Conservation (phyloP, 768 basidiomycete genomes). For the Auriculariales sp. region DNA sequence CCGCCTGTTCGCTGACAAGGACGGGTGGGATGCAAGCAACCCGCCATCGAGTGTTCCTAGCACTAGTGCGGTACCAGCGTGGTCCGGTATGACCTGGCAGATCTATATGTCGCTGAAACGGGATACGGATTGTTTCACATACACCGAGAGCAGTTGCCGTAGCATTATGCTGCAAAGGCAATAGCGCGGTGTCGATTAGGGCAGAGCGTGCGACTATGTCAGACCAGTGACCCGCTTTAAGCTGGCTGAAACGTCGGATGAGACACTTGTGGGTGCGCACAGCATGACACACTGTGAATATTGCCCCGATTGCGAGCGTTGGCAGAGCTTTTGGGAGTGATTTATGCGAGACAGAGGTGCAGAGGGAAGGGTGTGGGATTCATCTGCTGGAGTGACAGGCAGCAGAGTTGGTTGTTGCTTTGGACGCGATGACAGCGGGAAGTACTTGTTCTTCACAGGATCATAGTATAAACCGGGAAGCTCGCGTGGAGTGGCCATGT, state of each 20-base stretch:
- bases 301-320: neutral
- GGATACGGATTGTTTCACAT: neutral
- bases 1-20: neutral
- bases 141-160: neutral
- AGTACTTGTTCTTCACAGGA: constrained; percentile 35
- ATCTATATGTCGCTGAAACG: neutral
- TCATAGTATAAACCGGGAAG: constrained; percentile 49
- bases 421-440: constrained; percentile 29
- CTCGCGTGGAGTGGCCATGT: constrained; percentile 16
- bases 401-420: neutral
- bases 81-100: neutral
- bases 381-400: neutral
- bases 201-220: neutral
- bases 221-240: neutral
- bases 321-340: neutral
- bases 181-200: neutral
- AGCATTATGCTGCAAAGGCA: neutral
- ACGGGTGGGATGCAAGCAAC: neutral
- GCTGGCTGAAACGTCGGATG: neutral
- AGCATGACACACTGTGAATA: neutral
- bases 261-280: neutral
- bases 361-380: neutral
- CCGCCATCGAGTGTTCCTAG: neutral
- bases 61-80: neutral
- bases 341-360: neutral